Percentiles rank a stretch among this genome's conserved stretches.
These are phyloP conservation scores for Penicillium sp. DNA, from an alignment of 2,329 filamentous ascomycete species.

Conservation along the genomic window DNA sequence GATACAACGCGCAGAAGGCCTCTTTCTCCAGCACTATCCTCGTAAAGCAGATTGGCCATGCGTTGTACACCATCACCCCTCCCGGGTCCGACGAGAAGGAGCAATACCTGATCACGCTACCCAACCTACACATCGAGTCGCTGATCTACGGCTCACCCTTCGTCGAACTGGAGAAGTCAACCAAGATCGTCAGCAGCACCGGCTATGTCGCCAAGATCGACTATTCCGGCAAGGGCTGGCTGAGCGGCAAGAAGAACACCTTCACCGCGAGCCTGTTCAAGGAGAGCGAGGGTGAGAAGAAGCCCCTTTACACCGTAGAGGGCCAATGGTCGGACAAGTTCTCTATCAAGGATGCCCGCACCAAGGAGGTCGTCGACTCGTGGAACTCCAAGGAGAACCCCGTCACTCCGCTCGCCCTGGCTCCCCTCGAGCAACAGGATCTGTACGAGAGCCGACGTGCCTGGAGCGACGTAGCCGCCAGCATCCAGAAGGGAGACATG, in stretches of 20 bases:
- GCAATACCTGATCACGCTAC: slow-evolving; percentile 86
- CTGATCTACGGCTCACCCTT: slow-evolving; percentile 74
- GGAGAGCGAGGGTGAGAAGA: slow-evolving; percentile 64
- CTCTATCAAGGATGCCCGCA: slow-evolving; percentile 68
- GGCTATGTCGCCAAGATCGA: slow-evolving; percentile 89
- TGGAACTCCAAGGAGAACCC: slow-evolving; percentile 61
- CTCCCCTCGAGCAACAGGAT: slow-evolving; percentile 75
- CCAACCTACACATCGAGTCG: slow-evolving; percentile 88
- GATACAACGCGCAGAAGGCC: slow-evolving; percentile 95
- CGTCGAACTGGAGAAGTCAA: slow-evolving; percentile 82
- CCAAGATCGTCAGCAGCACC: slow-evolving; percentile 80
- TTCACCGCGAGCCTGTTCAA: slow-evolving; percentile 75
- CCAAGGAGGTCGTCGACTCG: slow-evolving; percentile 53
- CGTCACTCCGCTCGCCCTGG: slow-evolving; percentile 68
- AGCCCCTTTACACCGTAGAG: slow-evolving; percentile 72
- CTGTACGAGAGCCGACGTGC: slow-evolving; percentile 83
- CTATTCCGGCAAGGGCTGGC: slow-evolving; percentile 90
- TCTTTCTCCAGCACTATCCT: slow-evolving; percentile 92
- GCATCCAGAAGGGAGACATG: slow-evolving; percentile 80
- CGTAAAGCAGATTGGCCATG: slow-evolving; percentile 92
- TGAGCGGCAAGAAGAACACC: slow-evolving; percentile 93
- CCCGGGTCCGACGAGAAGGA: slow-evolving; percentile 60
- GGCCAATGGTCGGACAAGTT: slow-evolving; percentile 90
- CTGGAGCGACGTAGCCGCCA: slow-evolving; percentile 81
- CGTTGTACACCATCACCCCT: slow-evolving; percentile 67